Evolutionary conservation across 164 flowering plant species (phyloP).

Genomic region (Magnolia officinalis): DNA sequence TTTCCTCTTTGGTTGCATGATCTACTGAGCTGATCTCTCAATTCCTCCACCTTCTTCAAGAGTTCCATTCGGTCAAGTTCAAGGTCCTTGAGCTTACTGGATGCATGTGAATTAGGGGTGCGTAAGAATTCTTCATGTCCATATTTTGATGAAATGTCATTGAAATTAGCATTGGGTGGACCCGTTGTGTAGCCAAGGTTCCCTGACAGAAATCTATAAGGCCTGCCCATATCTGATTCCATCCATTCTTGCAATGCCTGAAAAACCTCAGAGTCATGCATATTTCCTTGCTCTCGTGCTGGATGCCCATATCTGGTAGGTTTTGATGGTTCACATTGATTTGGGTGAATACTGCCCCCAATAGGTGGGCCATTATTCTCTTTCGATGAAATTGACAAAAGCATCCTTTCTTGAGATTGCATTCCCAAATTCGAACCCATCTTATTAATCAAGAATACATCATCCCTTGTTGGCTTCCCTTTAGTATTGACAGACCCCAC

Average conservation of each 20-base stretch:
- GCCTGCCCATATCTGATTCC: slow-evolving; percentile 24
- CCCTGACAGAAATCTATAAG: slow-evolving; percentile 20
- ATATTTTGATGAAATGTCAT: slow-evolving; percentile 30
- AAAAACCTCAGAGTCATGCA: slow-evolving; percentile 4
- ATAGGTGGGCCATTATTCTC: slow-evolving; percentile 12
- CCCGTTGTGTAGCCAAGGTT: slow-evolving; percentile 22
- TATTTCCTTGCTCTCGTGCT: slow-evolving; percentile 5
- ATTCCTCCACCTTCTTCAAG: slow-evolving; percentile 53
- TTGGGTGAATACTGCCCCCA: slow-evolving; percentile 5
- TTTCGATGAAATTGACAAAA: slow-evolving; percentile 14
- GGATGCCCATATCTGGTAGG: slow-evolving; percentile 10
- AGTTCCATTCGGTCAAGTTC: slow-evolving; percentile 20
- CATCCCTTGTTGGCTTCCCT: slow-evolving; percentile 23
- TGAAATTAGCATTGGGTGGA: slow-evolving; percentile 21
- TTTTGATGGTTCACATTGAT: slow-evolving; percentile 19
- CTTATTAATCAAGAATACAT: slow-evolving; percentile 10
- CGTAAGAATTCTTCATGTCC: slow-evolving; percentile 20
- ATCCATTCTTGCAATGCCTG: slow-evolving; percentile 20
- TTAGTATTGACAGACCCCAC: slow-evolving; percentile 12
- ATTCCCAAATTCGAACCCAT: slow-evolving; percentile 13
- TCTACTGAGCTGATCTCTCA: slow-evolving; percentile 47
- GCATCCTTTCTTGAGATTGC: slow-evolving; percentile 22
- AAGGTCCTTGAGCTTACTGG: slow-evolving; percentile 13
- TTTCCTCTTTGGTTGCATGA: slow-evolving; percentile 18
- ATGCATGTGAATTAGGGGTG: slow-evolving; percentile 19